Evolutionary conservation across 441 rosid genomes (phyloP).

Genomic region (Erodium chrysanthum): DNA sequence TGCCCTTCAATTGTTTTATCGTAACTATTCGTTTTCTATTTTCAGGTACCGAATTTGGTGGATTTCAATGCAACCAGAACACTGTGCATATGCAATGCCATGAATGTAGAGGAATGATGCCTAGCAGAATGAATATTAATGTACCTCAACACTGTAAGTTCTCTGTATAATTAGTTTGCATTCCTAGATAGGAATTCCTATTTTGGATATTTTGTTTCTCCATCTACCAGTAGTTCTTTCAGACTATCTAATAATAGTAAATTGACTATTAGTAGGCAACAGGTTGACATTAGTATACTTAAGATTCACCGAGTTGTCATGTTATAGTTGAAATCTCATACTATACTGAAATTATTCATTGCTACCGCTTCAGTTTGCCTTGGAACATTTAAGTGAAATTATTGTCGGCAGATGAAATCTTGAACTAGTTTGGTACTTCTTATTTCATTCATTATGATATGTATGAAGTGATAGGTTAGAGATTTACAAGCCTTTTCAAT

Average conservation of each 20-base stretch:
- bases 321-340: background rate
- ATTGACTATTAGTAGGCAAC: background rate
- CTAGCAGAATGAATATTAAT: constrained; percentile 44
- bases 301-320: background rate
- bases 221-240: background rate
- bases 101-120: constrained; percentile 76
- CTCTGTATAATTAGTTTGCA: background rate
- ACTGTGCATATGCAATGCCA: constrained; percentile 73
- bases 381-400: background rate
- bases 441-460: background rate
- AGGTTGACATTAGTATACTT: background rate
- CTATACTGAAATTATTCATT: background rate
- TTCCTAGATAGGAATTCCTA: background rate
- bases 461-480: background rate
- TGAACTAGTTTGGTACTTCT: background rate
- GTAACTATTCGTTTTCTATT: constrained; percentile 16
- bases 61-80: constrained; percentile 51
- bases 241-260: background rate
- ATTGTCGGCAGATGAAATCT: background rate
- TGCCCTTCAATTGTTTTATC: constrained; percentile 8
- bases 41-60: constrained; percentile 42
- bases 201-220: background rate
- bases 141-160: constrained; percentile 82
- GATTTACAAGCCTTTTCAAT: background rate
- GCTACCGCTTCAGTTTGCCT: background rate